Evolutionary conservation across 2,329 filamentous ascomycete species (phyloP).

Genomic region (Ophiostoma quercus): DNA sequence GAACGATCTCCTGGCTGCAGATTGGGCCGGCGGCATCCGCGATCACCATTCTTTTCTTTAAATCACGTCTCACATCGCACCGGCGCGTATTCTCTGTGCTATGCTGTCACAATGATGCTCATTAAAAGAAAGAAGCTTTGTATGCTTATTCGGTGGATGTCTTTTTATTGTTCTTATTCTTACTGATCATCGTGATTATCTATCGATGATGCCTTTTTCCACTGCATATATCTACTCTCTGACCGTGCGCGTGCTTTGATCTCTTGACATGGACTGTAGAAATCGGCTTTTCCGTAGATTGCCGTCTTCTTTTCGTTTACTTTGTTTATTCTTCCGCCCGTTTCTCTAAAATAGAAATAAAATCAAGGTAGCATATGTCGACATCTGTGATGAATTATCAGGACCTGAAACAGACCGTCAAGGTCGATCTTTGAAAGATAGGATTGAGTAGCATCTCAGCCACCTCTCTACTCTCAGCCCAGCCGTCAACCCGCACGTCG

Average conservation of each 20-base stretch:
- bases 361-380: no score
- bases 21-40: slow-evolving; percentile 15
- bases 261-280: not conserved
- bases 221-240: not conserved
- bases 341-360: no score
- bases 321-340: no score
- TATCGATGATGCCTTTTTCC: not conserved
- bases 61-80: slow-evolving; percentile 1
- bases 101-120: not conserved
- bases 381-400: not conserved
- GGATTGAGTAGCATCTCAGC: not conserved
- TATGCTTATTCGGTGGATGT: not conserved
- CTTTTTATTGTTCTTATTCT: not conserved
- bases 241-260: slow-evolving; percentile 1
- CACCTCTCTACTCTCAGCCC: not conserved
- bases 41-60: not conserved
- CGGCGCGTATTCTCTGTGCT: not conserved
- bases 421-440: not conserved
- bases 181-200: not conserved
- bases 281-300: no score
- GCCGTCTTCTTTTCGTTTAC: no score
- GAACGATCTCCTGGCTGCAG: slow-evolving; percentile 17
- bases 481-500: not conserved
- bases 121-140: not conserved
- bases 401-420: slow-evolving; percentile 7